Base-by-base conservation (phyloP, 257 asterid species). In the Asclepias syriaca region DNA sequence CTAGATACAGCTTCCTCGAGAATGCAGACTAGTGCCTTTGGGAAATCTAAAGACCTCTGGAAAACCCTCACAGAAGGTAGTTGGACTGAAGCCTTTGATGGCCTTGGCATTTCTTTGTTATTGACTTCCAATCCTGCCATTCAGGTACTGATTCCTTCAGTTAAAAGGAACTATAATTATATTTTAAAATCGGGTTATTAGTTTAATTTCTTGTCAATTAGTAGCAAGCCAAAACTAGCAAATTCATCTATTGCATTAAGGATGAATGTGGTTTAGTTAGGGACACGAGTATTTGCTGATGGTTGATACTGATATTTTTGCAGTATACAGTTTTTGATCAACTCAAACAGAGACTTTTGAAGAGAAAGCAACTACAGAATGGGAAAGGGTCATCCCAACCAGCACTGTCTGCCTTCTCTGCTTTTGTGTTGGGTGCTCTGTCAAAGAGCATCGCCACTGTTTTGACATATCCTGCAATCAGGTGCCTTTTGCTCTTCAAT, bases 11-110 rank as follows among this genome's bases (percentile, higher is more conserved):
- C 87, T 60, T 80, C 87, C 48, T 80, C 84, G 34, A 77, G 87
- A 81, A 83, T 83, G 87, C 87, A 83, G 69, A 83, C 87, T 60
- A 83, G 87, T 73, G 81, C 80, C 32, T 83, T 83, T 75, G 87
- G 85, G 71, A 80, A 83, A 70, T 83, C 87, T 8, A 80, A 78
- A 45, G 76, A 82, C 71, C 82, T 80, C 22, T 73, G 85, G 81
- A 67, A 63, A 71, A 83, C 82, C 60, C 79, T 80, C 10, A 80
- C 83, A 12, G 85, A 83, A 72, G 83, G 85, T 73, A 75, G 78
- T 78, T 83, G 82, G 84, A 72, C 63, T 65, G 87, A 77, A 66
- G 81, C 85, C 69, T 83, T 77, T 80, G 85, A 83, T 75, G 87
- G 87, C 65, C 87, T 83, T 66, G 87, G 87, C 55, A 80, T 83